Conservation (phyloP, 1,139 yeast genomes). For the Citeromyces siamensis region DNA sequence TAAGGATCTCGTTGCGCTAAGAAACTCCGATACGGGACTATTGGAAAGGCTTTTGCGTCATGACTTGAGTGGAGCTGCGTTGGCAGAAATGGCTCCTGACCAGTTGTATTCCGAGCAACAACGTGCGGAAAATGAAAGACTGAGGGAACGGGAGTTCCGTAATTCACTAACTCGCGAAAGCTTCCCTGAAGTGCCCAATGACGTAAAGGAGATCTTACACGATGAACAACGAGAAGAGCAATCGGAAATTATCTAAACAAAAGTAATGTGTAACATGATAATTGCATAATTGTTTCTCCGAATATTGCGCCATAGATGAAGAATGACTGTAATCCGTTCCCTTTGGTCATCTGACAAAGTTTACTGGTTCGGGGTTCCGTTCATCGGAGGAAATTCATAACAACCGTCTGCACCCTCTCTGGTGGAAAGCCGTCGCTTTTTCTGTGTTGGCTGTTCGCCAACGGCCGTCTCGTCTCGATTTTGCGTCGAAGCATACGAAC, state of each 20-base stretch:
- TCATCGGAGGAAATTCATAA: too few species aligned
- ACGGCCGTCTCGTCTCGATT: neutral
- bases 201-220: too few species aligned
- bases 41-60: slow-evolving; percentile 15
- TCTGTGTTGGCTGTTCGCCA: neutral
- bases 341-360: too few species aligned
- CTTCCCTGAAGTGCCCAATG: slow-evolving; percentile 20
- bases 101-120: slow-evolving; percentile 19
- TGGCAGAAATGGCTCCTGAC: slow-evolving; percentile 12
- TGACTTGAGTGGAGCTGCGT: slow-evolving; percentile 11
- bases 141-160: slow-evolving; percentile 17
- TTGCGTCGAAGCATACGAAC: neutral
- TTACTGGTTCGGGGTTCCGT: too few species aligned
- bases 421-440: neutral
- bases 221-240: too few species aligned
- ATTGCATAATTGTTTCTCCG: too few species aligned
- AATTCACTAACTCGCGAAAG: slow-evolving; percentile 15
- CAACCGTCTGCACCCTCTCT: too few species aligned
- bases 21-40: slow-evolving; percentile 16
- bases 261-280: too few species aligned
- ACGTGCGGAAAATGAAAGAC: slow-evolving; percentile 13
- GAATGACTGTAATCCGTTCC: too few species aligned
- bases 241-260: too few species aligned
- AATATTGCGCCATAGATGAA: too few species aligned
- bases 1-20: slow-evolving; percentile 18